Base-by-base conservation (phyloP, 768 basidiomycete species). In the Tylopilus sp. region DNA sequence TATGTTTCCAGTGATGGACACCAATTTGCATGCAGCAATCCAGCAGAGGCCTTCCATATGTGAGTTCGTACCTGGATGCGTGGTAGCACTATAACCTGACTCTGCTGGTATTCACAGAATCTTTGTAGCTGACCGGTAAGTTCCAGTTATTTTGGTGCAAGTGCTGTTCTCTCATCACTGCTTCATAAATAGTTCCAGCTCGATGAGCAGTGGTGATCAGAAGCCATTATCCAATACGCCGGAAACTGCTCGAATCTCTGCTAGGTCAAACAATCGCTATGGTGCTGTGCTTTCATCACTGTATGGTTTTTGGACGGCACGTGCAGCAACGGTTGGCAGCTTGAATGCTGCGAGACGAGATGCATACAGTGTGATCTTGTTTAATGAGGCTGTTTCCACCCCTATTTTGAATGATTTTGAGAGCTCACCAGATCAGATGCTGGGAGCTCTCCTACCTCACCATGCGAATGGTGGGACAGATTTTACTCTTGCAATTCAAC, bases 1-100 rank as follows among this genome's bases (percentile, higher is more conserved):
- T 77, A 85, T 55, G 53, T 80, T 38, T 83, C 82, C 2, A 68
- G 66, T 22, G 82, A 84, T 44, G 82, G 83, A 0, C 83, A 84
- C 59, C 55, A 70, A 9, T 84, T 80, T 51, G 23, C 61, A 1
- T 84, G 82, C 66, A 71, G 70, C 45, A 80, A 83, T 54, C 83
- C 83, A 1, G 70, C 69, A 18, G 80, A 77, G 56, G 72, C 82
- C 0, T 83, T 77, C 67, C 82, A 85, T 61, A 79, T 85, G 80
- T 83, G 61, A 52, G 81, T 72, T 3, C 5, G 13, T 26, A 17
- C 0, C 60, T 51, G 81, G 71, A 2, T 4, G 11, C 0, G 49
- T 20, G n/a, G 2, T 3, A 1, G 1, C 3, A 2, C 10, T 7
- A 35, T 13, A 25, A 18, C 23, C 26, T 49, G 26, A 64, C 13